Base-by-base conservation (phyloP, 331 rosid species). In the Quercus lobata region DNA sequence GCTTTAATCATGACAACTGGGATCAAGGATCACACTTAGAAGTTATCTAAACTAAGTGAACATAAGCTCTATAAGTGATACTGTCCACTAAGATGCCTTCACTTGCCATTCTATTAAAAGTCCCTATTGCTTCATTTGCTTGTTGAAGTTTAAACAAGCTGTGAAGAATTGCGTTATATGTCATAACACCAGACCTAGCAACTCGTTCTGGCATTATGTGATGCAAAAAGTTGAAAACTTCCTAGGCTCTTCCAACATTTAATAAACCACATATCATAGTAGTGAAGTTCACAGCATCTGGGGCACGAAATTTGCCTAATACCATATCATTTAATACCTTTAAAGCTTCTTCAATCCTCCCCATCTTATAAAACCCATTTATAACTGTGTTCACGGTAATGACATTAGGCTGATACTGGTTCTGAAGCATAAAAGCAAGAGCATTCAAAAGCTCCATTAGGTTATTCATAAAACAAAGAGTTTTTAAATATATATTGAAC, bases 321-420 rank as follows among this genome's bases (percentile, higher is more conserved):
- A 79, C 75, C 97, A 91, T 91, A 82, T 92, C 97, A 61, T 89
- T 70, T 72, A 91, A 81, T 34, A 95, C 91, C 84, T 87, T 87
- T 18, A 87, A 69, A 69, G 98, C 94, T 76, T 92, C 96, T 57
- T 84, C 93, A n/a, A 92, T 82, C 80, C 93, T 92, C 60, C 90
- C 93, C 86, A 76, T 89, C 83, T 90, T 92, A 90, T 97, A 91
- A 80, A 92, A 85, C 30, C 97, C 97, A 34, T 92, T 91, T 77
- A 92, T 85, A 37, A 93, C 84, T 2, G 90, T 92, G 77, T 92
- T 92, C 69, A 95, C 91, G 37, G 97, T 89, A 72, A 92, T 86
- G 73, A 88, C 93, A 74, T 95, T 91, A 32, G 90, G 87, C 24
- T 79, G 84, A 82, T 96, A 92, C 37, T 82, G 81, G 69, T 74